Conservation (phyloP, 2,329 filamentous ascomycete species). For the Zymoseptoria crescenta region DNA sequence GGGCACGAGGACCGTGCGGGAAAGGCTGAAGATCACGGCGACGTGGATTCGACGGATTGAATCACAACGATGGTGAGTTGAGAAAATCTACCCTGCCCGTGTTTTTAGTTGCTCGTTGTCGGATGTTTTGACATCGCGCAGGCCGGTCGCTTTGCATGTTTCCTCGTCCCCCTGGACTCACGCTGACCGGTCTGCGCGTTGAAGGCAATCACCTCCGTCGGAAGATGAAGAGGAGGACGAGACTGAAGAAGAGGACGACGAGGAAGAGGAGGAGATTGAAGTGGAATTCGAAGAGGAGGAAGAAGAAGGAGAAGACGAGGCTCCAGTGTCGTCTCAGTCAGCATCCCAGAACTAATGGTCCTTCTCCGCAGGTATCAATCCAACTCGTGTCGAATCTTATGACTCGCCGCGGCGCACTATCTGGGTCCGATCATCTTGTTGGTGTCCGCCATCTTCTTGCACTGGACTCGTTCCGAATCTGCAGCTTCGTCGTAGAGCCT, state of each 20-base stretch:
- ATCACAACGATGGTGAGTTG: constrained; percentile 59
- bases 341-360: background rate
- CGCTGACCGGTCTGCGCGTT: constrained; percentile 6
- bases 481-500: background rate
- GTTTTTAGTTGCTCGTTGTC: constrained; percentile 2
- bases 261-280: background rate
- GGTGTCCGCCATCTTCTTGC: constrained; percentile 20
- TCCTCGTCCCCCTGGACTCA: background rate
- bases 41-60: constrained; percentile 70
- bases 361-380: constrained; percentile 29
- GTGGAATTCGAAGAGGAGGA: background rate
- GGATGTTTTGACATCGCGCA: background rate
- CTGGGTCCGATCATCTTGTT: constrained; percentile 24
- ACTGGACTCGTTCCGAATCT: constrained; percentile 13
- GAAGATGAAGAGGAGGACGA: background rate
- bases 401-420: constrained; percentile 29
- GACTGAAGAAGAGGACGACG: background rate
- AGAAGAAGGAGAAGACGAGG: background rate
- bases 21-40: constrained; percentile 75
- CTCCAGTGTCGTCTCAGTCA: background rate
- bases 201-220: constrained; percentile 4
- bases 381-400: constrained; percentile 36
- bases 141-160: constrained; percentile 8
- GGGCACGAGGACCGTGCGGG: constrained; percentile 64
- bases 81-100: background rate